Conservation (phyloP, 2,329 filamentous ascomycete genomes). For the Sclerotinia nivalis region DNA sequence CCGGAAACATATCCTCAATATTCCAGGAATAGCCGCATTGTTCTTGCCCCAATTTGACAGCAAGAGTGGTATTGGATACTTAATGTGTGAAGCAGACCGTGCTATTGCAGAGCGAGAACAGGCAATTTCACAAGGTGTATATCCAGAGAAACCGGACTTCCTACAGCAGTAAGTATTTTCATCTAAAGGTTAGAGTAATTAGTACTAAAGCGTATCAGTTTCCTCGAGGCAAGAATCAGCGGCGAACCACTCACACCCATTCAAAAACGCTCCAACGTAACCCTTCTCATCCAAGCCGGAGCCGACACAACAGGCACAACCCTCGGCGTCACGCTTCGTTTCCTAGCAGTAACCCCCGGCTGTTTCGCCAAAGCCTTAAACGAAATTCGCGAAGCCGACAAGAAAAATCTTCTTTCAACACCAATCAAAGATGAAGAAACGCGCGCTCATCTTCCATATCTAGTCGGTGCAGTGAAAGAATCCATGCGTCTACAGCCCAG, state of each 20-base stretch:
- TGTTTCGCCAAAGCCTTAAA: neutral
- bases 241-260: constrained; percentile 13
- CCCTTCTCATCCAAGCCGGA: constrained; percentile 26
- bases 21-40: neutral
- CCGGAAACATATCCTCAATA: constrained; percentile 5
- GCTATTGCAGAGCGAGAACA: constrained; percentile 1
- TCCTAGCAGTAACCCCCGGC: neutral
- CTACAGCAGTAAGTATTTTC: constrained; percentile 10
- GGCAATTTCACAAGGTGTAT: neutral
- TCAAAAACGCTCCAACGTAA: constrained; percentile 21
- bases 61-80: neutral
- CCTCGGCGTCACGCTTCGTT: constrained; percentile 17
- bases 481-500: neutral
- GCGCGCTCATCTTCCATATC: constrained; percentile 11
- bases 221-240: constrained; percentile 14
- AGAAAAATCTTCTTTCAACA: neutral
- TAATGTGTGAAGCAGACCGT: neutral
- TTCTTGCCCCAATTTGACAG: neutral
- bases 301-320: constrained; percentile 29
- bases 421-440: constrained; percentile 10
- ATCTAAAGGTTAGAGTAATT: neutral
- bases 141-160: constrained; percentile 9
- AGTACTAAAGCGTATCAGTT: neutral
- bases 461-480: constrained; percentile 5
- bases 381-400: neutral